Evolutionary conservation across 495 filamentous ascomycete species (phyloP).

Genomic region (Tuber brumale): DNA sequence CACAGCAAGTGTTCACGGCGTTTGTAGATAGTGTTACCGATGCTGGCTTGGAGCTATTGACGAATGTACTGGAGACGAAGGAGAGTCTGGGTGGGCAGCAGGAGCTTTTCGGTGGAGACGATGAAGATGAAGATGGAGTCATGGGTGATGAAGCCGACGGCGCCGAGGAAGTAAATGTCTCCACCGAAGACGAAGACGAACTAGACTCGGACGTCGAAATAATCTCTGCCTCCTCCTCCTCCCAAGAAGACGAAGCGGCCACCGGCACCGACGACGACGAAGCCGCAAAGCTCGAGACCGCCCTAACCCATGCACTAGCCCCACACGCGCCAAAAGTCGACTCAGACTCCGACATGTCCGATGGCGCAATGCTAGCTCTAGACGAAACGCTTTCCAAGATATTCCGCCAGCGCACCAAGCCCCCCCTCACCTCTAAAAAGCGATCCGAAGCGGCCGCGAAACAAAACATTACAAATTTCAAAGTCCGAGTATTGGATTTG

Average conservation of each 20-base stretch:
- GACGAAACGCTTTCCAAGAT: slow-evolving; percentile 75
- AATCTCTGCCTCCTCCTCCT: not conserved
- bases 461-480: slow-evolving; percentile 88
- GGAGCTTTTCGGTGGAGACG: slow-evolving; percentile 72
- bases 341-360: slow-evolving; percentile 72
- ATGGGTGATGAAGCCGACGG: slow-evolving; percentile 46
- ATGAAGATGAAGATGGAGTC: slow-evolving; percentile 54
- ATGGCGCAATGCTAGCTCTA: slow-evolving; percentile 89
- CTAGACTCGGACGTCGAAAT: slow-evolving; percentile 47
- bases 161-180: slow-evolving; percentile 33
- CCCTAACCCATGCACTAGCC: slow-evolving; percentile 66
- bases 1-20: slow-evolving; percentile 75
- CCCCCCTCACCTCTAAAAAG: slow-evolving; percentile 51
- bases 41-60: slow-evolving; percentile 67
- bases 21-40: slow-evolving; percentile 65
- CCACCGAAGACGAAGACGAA: slow-evolving; percentile 35
- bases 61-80: slow-evolving; percentile 64
- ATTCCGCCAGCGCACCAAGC: slow-evolving; percentile 60
- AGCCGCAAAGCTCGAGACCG: slow-evolving; percentile 57
- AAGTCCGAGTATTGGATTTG: slow-evolving; percentile 82
- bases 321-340: slow-evolving; percentile 52
- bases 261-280: slow-evolving; percentile 27
- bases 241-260: slow-evolving; percentile 22
- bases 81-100: slow-evolving; percentile 78
- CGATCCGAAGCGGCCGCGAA: slow-evolving; percentile 78